phyloP scores from a whole-genome alignment of 1,284 basidiomycete species.

The Rhodotorula sp. region DNA sequence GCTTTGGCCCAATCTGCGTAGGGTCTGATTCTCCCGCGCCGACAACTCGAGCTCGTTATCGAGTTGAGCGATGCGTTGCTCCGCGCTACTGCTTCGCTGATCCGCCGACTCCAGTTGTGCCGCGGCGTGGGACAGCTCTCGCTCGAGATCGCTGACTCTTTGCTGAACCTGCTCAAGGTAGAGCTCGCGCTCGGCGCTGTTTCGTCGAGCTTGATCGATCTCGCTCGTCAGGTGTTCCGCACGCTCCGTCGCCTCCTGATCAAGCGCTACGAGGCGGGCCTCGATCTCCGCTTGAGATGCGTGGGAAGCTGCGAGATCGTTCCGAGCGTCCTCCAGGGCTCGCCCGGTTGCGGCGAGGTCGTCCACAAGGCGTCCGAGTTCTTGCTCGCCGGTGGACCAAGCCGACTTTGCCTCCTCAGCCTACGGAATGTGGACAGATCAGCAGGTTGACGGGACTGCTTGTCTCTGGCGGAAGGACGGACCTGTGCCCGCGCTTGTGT shows the following conservation, averaged over 20 bases:
- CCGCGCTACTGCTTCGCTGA: neutral
- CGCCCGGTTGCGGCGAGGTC: slow-evolving; percentile 9
- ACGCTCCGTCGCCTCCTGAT: neutral
- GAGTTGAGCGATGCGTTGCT: neutral
- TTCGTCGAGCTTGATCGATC: slow-evolving; percentile 3
- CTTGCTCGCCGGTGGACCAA: neutral
- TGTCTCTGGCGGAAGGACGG: too few species aligned
- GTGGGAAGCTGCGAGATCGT: neutral
- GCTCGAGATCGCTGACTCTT: slow-evolving; percentile 14
- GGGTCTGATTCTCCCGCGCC: slow-evolving; percentile 31
- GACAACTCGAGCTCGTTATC: slow-evolving; percentile 15
- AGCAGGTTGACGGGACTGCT: too few species aligned
- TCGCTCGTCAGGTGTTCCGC: slow-evolving; percentile 2
- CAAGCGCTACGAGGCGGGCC: neutral
- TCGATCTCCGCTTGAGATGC: neutral
- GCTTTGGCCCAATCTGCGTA: slow-evolving; percentile 23
- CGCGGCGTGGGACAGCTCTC: slow-evolving; percentile 10
- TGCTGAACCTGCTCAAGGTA: slow-evolving; percentile 13
- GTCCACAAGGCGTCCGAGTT: neutral
- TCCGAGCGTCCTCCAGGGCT: neutral
- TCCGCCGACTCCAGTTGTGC: neutral
- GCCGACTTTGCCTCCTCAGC: too few species aligned
- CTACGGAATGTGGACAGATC: too few species aligned
- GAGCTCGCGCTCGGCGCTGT: neutral
- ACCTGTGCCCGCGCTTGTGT: too few species aligned